Percentiles rank a stretch among this genome's conserved stretches.
Conservation (phyloP, 2,329 filamentous ascomycete species). For the Boeremia exigua region DNA sequence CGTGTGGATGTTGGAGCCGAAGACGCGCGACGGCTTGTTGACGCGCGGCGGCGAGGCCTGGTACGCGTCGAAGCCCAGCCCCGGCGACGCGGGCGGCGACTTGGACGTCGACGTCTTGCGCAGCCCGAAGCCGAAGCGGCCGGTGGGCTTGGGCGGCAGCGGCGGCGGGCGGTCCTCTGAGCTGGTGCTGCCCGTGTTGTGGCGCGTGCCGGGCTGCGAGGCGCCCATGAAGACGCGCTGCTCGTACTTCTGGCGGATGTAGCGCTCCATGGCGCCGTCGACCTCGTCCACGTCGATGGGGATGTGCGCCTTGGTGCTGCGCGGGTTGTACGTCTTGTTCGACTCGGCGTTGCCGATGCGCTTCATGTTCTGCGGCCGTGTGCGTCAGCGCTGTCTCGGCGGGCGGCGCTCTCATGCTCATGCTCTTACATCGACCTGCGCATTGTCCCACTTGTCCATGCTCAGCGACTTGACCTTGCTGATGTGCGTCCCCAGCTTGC, state of each 20-base stretch:
- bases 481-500: constrained; percentile 95
- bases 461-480: constrained; percentile 98
- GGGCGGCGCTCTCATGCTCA: neutral
- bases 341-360: constrained; percentile 84
- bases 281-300: constrained; percentile 91
- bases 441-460: constrained; percentile 96
- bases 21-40: constrained; percentile 70
- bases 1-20: constrained; percentile 70
- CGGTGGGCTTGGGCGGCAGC: constrained; percentile 65
- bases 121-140: constrained; percentile 68
- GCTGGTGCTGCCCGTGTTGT: constrained; percentile 63
- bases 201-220: constrained; percentile 52
- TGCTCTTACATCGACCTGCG: constrained; percentile 88
- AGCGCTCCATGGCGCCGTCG: constrained; percentile 92
- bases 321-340: constrained; percentile 89
- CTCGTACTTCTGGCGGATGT: constrained; percentile 93
- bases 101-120: constrained; percentile 74
- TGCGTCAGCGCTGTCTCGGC: constrained; percentile 7
- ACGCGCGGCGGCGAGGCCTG: constrained; percentile 50
- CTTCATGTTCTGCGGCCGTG: constrained; percentile 80
- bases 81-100: constrained; percentile 44
- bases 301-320: constrained; percentile 80
- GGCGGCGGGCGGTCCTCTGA: constrained; percentile 64
- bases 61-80: constrained; percentile 38
- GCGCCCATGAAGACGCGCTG: constrained; percentile 60